Evolutionary conservation across 139 green algal genomes (phyloP).

Genomic region (Tetraselmis striata): DNA sequence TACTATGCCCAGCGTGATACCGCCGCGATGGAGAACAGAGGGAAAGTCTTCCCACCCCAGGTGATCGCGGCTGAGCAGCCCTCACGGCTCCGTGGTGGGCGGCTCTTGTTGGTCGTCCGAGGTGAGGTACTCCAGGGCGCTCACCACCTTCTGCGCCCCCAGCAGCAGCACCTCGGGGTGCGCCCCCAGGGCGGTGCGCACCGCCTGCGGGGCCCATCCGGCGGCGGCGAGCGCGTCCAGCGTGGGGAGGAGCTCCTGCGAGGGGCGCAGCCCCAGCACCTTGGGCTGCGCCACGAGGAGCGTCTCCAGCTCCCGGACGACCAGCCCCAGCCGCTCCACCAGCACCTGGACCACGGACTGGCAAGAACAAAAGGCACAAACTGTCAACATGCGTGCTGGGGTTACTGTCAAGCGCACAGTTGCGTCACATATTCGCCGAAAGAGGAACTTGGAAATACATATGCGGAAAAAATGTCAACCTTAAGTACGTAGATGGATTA

Average conservation of each 20-base stretch:
- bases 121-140: not conserved
- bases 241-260: not conserved
- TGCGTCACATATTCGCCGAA: too few species aligned
- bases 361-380: not conserved
- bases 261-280: not conserved
- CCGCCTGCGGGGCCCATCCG: not conserved
- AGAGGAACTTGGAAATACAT: not conserved
- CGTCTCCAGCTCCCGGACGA: not conserved
- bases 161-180: not conserved
- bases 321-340: not conserved
- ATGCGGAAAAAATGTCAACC: not conserved
- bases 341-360: not conserved
- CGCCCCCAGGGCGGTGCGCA: not conserved
- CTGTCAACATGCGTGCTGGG: too few species aligned
- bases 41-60: too few species aligned
- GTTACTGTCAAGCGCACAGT: too few species aligned
- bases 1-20: too few species aligned
- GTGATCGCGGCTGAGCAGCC: too few species aligned
- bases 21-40: too few species aligned
- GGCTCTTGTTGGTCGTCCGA: too few species aligned
- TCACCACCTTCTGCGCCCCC: not conserved
- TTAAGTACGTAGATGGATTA: not conserved
- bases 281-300: not conserved
- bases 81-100: too few species aligned
- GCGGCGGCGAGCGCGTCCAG: not conserved